Evolutionary conservation across 2,329 filamentous ascomycete genomes (phyloP), one percentile per base, ranked within the genome.

Genomic region (Akanthomyces lecanii): DNA sequence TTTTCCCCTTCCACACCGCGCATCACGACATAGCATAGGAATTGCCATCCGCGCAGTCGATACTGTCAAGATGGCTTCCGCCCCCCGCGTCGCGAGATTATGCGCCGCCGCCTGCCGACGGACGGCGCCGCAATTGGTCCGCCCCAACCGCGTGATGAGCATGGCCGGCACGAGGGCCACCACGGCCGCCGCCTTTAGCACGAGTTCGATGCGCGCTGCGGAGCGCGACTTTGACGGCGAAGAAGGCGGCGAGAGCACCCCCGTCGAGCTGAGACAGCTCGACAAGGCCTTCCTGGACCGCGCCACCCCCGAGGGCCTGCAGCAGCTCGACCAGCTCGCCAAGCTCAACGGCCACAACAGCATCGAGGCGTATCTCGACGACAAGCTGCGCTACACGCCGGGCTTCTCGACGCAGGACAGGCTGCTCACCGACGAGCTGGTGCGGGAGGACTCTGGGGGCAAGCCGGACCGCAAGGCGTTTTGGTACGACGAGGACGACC

Each of bases 401-500:
- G 70, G 70, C n/a, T 74, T 69, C 69, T 66, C 68, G 11, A 68
- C 69, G 5, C 73, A 75, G 56, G 73, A 75, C 44, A 69, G 71
- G 56, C 59, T 68, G 5, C 64, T 77, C 14, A 68, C 74, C 42
- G 70, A 75, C 44, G 70, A 73, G 18, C 61, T 77, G 40, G 63
- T 64, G 54, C 69, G 67, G 64, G 68, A 73, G 7, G 73, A 76
- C 51, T 54, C 60, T n/a, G 72, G 72, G 18, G 69, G 71, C 42
- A 73, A 68, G 61, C 72, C 73, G 14, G 75, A 74, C 67, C 76
- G 67, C 67, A 69, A 72, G 51, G 75, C 74, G 5, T 81, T 83
- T 63, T 84, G 81, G 81, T 79, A 76, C 69, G 77, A 81, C 66
- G 76, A 78, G 45, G 77, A 79, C n/a, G 81, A 82, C 66, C 72